phyloP scores from a whole-genome alignment of 2,329 filamentous ascomycete genomes.

The Xylariaceae sp. region DNA sequence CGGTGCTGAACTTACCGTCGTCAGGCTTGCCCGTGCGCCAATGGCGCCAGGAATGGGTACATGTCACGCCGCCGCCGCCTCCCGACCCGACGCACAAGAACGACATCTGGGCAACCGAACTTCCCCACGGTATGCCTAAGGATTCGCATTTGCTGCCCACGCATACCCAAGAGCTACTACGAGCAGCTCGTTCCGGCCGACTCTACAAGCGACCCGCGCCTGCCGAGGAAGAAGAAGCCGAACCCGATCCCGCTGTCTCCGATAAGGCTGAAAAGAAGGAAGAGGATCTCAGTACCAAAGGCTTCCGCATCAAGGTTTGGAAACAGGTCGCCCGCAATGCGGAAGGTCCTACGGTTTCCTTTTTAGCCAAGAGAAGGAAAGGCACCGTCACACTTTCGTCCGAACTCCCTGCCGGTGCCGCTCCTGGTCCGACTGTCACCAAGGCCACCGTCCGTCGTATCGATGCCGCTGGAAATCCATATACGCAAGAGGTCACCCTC shows the following conservation, averaged over 20 bases:
- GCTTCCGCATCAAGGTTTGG: constrained; percentile 57
- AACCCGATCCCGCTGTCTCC: constrained; percentile 42
- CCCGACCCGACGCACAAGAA: constrained; percentile 60
- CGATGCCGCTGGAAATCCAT: constrained; percentile 75
- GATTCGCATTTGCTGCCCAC: constrained; percentile 73
- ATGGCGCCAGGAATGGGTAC: constrained; percentile 73
- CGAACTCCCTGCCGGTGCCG: constrained; percentile 44
- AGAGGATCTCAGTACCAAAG: constrained; percentile 52
- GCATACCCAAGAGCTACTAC: constrained; percentile 77
- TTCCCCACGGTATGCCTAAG: constrained; percentile 76
- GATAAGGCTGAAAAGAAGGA: constrained; percentile 60
- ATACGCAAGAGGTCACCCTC: constrained; percentile 78
- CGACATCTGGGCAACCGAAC: constrained; percentile 69
- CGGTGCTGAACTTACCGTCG: background rate
- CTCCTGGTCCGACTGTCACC: constrained; percentile 57
- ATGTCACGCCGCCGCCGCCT: constrained; percentile 60
- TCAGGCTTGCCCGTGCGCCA: constrained; percentile 81
- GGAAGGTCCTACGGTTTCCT: constrained; percentile 50
- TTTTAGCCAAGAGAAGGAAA: constrained; percentile 59
- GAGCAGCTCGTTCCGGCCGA: constrained; percentile 71
- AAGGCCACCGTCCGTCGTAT: constrained; percentile 75
- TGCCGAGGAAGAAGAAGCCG: constrained; percentile 55
- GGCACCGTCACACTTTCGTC: constrained; percentile 55
- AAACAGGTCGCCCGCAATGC: constrained; percentile 57
- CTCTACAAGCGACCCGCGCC: constrained; percentile 69